Base-by-base conservation (phyloP, 2,329 filamentous ascomycete species). In the Aspergillus caelatus region DNA sequence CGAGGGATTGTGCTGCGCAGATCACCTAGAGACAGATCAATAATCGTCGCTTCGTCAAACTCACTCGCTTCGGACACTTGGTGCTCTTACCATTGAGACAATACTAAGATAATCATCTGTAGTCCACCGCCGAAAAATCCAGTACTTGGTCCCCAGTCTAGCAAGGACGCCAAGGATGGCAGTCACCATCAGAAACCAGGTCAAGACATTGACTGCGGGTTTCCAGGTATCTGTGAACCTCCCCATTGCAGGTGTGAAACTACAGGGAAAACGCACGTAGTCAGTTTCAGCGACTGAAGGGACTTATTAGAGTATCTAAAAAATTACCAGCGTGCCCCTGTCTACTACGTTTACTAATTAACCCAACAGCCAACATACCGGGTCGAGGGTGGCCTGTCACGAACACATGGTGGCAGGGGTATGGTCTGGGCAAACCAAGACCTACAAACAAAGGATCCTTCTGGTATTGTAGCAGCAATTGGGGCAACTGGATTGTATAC, bases 101-200 rank as follows among this genome's bases (percentile, higher is more conserved):
- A 61, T 61, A 56, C 58, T 61, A n/a, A 61, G 50, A 55, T 56
- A 61, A 23, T 61, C 58, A 41, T 61, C 58, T 1, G 50, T 28
- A 39, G 52, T 63, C 46, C 39, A 64, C 39, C 55, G 62, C 28
- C 69, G 67, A 56, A 68, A 69, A 10, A 73, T 68, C 41, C 67
- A 68, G 16, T 67, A 60, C 53, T 74, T 75, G 2, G 68, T 70
- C 5, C 69, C 68, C 1, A 75, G 50, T 1, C 72, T 66, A 41
- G 69, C 66, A 14, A 69, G 52, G 3, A 74, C 69, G 32, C 69
- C 65, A n/a, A 74, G 55, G 48, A 72, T 67, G 5, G 67, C 61
- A 6, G 72, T 67, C 16, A 70, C 70, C 57, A 75, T 62, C 53
- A 75, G 62, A 45, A 74, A 72, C 72, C 70, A 74, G 19, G 70